Conservation (phyloP, 805 yeast species). For the Phaffomyces antillensis region DNA sequence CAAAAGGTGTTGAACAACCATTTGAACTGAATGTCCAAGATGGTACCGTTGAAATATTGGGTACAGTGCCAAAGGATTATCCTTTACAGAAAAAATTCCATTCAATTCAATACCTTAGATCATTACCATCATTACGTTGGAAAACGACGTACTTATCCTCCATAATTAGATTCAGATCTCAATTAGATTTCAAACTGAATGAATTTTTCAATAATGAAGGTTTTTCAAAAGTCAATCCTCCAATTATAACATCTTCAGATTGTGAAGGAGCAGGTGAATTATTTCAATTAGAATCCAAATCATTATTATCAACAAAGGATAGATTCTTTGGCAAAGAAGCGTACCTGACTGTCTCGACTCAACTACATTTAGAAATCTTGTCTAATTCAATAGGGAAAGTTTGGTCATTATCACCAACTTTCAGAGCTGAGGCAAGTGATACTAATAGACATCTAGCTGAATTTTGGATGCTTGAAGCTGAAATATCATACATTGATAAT, state of each 20-base stretch:
- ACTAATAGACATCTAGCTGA: constrained; percentile 90
- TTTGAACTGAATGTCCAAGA: constrained; percentile 37
- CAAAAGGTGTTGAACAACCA: constrained; percentile 45
- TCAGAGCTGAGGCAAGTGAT: constrained; percentile 87
- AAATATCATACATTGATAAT: constrained; percentile 56
- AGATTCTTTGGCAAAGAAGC: constrained; percentile 61
- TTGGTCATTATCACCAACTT: constrained; percentile 88
- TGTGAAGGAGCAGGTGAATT: constrained; percentile 98
- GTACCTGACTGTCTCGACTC: constrained; percentile 84
- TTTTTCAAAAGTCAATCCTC: constrained; percentile 76
- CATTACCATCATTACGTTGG: constrained; percentile 73
- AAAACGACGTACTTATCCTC: constrained; percentile 60
- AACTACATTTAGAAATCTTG: constrained; percentile 79
- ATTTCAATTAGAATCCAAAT: constrained; percentile 45
- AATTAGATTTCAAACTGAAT: constrained; percentile 45
- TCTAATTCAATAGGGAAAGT: constrained; percentile 71
- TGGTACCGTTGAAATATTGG: constrained; percentile 41
- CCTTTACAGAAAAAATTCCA: constrained; percentile 83
- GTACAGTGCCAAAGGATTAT: constrained; percentile 54
- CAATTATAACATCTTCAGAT: constrained; percentile 80
- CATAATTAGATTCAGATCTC: constrained; percentile 65
- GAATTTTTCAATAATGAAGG: constrained; percentile 46
- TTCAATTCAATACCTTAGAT: constrained; percentile 57
- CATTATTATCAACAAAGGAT: constrained; percentile 8
- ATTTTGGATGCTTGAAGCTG: constrained; percentile 98